These are phyloP conservation scores for Lentithecium fluviatile DNA, from an alignment of 495 filamentous ascomycete species.

Conservation along the genomic window DNA sequence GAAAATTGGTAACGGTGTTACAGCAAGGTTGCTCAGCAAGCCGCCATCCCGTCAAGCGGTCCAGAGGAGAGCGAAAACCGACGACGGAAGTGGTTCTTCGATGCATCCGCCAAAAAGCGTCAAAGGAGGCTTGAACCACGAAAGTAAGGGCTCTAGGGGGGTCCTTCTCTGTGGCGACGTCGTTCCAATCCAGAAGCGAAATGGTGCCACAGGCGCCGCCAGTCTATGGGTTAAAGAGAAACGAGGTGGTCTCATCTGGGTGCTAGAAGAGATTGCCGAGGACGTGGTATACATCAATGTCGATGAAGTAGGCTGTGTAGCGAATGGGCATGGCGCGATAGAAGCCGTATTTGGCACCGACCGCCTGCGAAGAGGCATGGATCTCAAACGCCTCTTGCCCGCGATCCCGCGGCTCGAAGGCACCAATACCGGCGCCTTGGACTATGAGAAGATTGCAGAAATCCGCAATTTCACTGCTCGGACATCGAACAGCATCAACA, in stretches of 20 bases:
- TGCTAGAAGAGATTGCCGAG: conserved; percentile 95
- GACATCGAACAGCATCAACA: conserved; percentile 67
- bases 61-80: conserved; percentile 60
- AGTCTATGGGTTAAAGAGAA: conserved; percentile 99
- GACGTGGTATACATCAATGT: conserved; percentile 74
- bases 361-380: conserved; percentile 61
- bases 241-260: conserved; percentile 89
- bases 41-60: conserved; percentile 69
- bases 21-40: conserved; percentile 81
- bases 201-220: conserved; percentile 85
- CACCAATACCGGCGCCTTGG: conserved; percentile 60
- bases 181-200: conserved; percentile 92
- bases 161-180: conserved; percentile 95
- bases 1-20: conserved; percentile 74
- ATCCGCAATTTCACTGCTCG: conserved; percentile 78
- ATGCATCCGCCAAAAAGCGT: conserved; percentile 46
- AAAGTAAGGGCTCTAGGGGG: conserved; percentile 74
- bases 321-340: conserved; percentile 64
- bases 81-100: conserved; percentile 71
- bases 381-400: conserved; percentile 74
- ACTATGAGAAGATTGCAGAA: conserved; percentile 66
- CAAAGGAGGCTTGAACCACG: conserved; percentile 49
- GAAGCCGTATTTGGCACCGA: conserved; percentile 79
- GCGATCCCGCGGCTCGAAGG: conserved; percentile 71
- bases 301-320: conserved; percentile 70